Conservation (phyloP, 2,329 filamentous ascomycete species). For the Mariannaea sp. region DNA sequence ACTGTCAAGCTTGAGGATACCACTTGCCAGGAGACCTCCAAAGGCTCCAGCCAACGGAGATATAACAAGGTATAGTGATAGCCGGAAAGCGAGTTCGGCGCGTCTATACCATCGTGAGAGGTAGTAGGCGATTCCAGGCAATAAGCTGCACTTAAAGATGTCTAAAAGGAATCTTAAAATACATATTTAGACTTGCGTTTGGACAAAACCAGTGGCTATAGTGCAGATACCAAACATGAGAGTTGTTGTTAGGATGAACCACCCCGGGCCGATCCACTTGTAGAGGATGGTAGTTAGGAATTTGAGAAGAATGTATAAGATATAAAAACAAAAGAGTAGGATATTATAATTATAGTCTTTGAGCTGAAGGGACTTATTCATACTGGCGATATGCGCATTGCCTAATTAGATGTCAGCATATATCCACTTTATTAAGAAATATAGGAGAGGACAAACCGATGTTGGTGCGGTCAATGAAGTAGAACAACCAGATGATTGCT, state of each 20-base stretch:
- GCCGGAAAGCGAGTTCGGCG: conserved; percentile 64
- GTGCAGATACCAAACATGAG: conserved; percentile 55
- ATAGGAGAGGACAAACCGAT: conserved; percentile 53
- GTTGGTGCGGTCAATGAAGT: conserved; percentile 69
- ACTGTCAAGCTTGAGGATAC: conserved; percentile 60
- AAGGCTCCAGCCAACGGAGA: conserved; percentile 69
- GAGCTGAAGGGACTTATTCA: conserved; percentile 56
- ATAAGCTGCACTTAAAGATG: conserved; percentile 66
- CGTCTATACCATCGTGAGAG: conserved; percentile 66
- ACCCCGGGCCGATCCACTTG: conserved; percentile 12
- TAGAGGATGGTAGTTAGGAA: conserved; percentile 5
- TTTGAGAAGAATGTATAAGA: conserved; percentile 62
- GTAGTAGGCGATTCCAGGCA: conserved; percentile 69
- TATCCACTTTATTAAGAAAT: neutral
- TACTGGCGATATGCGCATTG: conserved; percentile 62
- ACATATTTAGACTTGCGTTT: conserved; percentile 50
- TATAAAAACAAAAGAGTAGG: conserved; percentile 25
- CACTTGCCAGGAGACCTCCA: conserved; percentile 65
- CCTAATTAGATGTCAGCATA: conserved; percentile 37
- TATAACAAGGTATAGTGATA: conserved; percentile 68
- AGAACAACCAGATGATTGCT: conserved; percentile 59
- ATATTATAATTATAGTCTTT: conserved; percentile 63
- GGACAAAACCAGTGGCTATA: conserved; percentile 63
- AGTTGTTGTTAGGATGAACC: conserved; percentile 4
- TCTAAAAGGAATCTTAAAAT: conserved; percentile 64